Evolutionary conservation across 306 rosid species (phyloP).

Genomic region (Spatholobus suberectus): DNA sequence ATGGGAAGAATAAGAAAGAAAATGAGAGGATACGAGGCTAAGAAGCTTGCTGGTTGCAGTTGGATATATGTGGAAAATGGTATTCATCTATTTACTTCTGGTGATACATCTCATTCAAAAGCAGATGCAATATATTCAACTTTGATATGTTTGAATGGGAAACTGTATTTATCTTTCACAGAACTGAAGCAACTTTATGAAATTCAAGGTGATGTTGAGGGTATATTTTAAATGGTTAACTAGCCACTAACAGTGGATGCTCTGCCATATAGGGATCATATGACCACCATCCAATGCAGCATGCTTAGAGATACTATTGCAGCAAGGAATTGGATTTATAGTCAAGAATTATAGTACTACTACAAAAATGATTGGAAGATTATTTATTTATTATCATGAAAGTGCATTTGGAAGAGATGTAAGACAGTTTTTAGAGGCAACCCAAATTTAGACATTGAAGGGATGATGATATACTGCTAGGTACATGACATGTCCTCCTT

Average conservation of each 20-base stretch:
- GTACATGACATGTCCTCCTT: no score
- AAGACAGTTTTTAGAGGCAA: no score
- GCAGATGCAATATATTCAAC: conserved; percentile 60
- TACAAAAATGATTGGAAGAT: no score
- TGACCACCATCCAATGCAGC: no score
- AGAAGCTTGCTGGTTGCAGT: conserved; percentile 77
- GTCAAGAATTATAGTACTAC: no score
- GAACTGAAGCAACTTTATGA: conserved; percentile 51
- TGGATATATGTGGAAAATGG: conserved; percentile 74
- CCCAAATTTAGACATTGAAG: no score
- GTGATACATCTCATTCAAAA: conserved; percentile 61
- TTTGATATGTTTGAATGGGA: conserved; percentile 56
- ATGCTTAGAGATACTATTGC: no score
- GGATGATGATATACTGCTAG: no score
- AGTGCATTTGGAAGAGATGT: no score
- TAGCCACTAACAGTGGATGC: conserved; percentile 31
- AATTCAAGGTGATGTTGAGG: conserved; percentile 37
- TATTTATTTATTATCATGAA: no score
- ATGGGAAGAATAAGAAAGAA: conserved; percentile 83
- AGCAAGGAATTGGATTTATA: no score
- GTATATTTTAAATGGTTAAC: conserved; percentile 26
- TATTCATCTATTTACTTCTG: conserved; percentile 71
- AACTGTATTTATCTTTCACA: conserved; percentile 40
- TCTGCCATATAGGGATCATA: conserved; percentile 24
- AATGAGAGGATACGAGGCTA: conserved; percentile 77